Percentiles rank a stretch among this genome's conserved stretches.
These are phyloP conservation scores for Corynespora cassiicola DNA, from an alignment of 2,329 filamentous ascomycete species.

Conservation along the genomic window DNA sequence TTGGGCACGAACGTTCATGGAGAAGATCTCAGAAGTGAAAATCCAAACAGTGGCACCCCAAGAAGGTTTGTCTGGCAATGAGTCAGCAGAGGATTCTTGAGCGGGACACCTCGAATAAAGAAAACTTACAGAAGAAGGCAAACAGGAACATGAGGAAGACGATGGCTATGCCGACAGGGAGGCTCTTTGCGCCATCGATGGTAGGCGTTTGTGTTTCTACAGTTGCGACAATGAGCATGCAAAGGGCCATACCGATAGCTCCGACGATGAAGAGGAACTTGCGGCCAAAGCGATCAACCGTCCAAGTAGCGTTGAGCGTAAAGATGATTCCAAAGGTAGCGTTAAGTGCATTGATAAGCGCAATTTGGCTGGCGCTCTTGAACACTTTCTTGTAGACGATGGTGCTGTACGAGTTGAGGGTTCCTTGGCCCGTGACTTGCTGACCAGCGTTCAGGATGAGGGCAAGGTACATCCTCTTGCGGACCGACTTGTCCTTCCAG, in stretches of 20 bases:
- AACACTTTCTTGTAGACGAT: constrained; percentile 77
- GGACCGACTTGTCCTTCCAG: constrained; percentile 73
- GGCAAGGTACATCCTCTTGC: constrained; percentile 70
- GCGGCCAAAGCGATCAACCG: constrained; percentile 73
- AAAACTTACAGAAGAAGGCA: constrained; percentile 63
- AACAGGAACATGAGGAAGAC: constrained; percentile 73
- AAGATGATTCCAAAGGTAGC: constrained; percentile 76
- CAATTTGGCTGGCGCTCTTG: constrained; percentile 61
- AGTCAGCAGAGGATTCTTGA: constrained; percentile 30
- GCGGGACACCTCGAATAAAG: background rate
- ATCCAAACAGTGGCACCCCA: constrained; percentile 76
- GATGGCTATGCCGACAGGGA: constrained; percentile 70
- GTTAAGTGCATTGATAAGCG: constrained; percentile 77
- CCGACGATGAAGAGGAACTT: constrained; percentile 74
- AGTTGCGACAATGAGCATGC: constrained; percentile 71
- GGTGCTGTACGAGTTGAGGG: constrained; percentile 76
- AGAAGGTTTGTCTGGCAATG: constrained; percentile 64
- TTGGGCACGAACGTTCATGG: constrained; percentile 74
- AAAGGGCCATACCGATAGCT: constrained; percentile 71
- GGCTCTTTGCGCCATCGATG: constrained; percentile 60
- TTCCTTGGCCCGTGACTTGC: constrained; percentile 75
- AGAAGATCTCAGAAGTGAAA: constrained; percentile 73
- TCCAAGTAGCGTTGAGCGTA: constrained; percentile 76
- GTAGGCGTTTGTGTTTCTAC: constrained; percentile 65
- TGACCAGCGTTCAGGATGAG: constrained; percentile 73